A percentile compares a stretch with the other conserved stretches of the same genome.
These are phyloP conservation scores for Pseudogymnoascus sp. DNA, from an alignment of 2,329 filamentous ascomycete species.

Conservation along the genomic window DNA sequence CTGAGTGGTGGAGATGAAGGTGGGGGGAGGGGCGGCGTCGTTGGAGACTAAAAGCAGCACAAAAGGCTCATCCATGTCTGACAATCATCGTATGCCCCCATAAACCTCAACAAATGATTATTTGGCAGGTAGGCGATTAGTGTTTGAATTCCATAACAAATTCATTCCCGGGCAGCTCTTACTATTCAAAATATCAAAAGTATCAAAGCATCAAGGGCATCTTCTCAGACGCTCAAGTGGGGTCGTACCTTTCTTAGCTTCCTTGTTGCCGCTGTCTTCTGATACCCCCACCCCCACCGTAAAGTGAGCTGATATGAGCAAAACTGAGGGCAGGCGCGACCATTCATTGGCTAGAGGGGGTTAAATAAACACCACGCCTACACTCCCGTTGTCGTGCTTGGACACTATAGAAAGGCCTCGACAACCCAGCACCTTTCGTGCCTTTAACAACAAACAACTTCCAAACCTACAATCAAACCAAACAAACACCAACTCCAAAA, in stretches of 20 bases:
- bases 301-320: background rate
- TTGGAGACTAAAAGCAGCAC: constrained; percentile 1
- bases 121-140: background rate
- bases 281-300: background rate
- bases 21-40: background rate
- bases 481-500: background rate
- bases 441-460: background rate
- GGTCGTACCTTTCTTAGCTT: background rate
- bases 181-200: background rate
- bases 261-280: background rate
- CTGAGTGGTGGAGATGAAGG: background rate
- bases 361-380: constrained; percentile 1
- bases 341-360: background rate
- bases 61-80: background rate
- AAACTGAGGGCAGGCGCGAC: background rate
- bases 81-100: background rate
- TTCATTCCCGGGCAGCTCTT: background rate
- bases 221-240: background rate
- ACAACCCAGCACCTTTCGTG: background rate
- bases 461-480: background rate
- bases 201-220: background rate
- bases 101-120: background rate
- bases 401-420: background rate
- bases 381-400: background rate
- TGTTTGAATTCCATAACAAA: background rate